Percentiles rank a stretch among this genome's conserved stretches.
Evolutionary conservation across 345 rosid genomes (phyloP).

Genomic region (Chamaenerion angustifolium): DNA sequence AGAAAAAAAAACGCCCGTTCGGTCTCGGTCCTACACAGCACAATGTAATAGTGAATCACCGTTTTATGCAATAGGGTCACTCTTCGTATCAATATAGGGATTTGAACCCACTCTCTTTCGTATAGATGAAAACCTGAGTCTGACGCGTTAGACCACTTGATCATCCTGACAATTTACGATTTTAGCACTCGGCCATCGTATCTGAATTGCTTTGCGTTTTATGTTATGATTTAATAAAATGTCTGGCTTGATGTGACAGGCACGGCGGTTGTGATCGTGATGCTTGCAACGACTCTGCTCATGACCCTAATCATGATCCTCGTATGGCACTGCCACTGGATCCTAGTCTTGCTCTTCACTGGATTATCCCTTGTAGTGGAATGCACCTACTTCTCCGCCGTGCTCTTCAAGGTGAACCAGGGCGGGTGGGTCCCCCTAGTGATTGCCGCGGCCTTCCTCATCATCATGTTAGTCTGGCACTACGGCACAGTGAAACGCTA

Average conservation of each 20-base stretch:
- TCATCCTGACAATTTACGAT: too few species aligned
- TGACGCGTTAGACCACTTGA: too few species aligned
- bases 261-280: conserved; percentile 61
- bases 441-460: conserved; percentile 45
- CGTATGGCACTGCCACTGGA: conserved; percentile 82
- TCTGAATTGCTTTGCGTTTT: not conserved
- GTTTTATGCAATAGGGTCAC: too few species aligned
- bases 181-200: too few species aligned
- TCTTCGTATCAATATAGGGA: too few species aligned
- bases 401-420: conserved; percentile 52
- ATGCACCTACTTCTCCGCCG: conserved; percentile 49
- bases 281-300: conserved; percentile 61
- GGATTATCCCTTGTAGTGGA: conserved; percentile 41
- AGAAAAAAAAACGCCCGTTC: too few species aligned
- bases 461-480: conserved; percentile 64
- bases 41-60: too few species aligned
- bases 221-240: not conserved
- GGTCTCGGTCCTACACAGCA: too few species aligned
- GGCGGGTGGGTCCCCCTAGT: conserved; percentile 87
- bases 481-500: conserved; percentile 60
- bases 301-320: conserved; percentile 57
- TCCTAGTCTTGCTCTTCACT: conserved; percentile 44
- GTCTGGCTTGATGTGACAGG: conserved; percentile 20
- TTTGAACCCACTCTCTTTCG: too few species aligned
- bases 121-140: too few species aligned